phyloP scores from a whole-genome alignment of 1,284 basidiomycete genomes.

The Taiwanofungus camphoratus region DNA sequence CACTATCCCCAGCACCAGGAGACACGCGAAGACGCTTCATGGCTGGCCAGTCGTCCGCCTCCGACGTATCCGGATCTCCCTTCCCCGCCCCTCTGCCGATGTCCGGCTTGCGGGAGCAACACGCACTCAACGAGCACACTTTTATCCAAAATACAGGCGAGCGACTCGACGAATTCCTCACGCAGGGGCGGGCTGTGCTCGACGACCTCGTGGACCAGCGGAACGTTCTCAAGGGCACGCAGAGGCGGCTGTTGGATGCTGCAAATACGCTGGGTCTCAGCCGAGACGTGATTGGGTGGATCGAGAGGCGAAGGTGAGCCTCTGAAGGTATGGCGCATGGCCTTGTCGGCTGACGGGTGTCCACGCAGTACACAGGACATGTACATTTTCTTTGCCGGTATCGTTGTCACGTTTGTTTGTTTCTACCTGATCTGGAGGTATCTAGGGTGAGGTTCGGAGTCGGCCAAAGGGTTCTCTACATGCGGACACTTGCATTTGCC shows the following conservation, averaged over 20 bases:
- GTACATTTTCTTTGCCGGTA: conserved; percentile 84
- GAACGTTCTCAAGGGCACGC: conserved; percentile 88
- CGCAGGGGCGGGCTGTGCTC: conserved; percentile 84
- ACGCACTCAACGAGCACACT: conserved; percentile 80
- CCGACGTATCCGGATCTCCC: conserved; percentile 61
- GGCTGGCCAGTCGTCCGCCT: conserved; percentile 38
- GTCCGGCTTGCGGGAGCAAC: conserved; percentile 58
- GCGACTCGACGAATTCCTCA: conserved; percentile 82
- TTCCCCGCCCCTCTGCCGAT: conserved; percentile 55
- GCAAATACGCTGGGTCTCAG: conserved; percentile 92
- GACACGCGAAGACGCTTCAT: conserved; percentile 59
- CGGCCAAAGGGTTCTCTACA: background rate
- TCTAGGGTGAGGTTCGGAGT: conserved; percentile 50
- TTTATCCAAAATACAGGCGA: conserved; percentile 81
- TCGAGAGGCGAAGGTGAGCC: conserved; percentile 80
- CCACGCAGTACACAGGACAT: conserved; percentile 83
- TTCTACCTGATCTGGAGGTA: conserved; percentile 90
- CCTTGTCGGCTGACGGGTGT: background rate
- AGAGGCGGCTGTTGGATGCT: conserved; percentile 75
- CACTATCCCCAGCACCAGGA: conserved; percentile 39
- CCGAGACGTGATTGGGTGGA: conserved; percentile 91
- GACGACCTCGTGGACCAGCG: conserved; percentile 90
- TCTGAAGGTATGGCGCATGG: background rate
- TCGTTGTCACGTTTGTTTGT: conserved; percentile 82
- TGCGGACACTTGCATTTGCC: background rate